A percentile compares a stretch with the other conserved stretches of the same genome.
Evolutionary conservation across 2,329 filamentous ascomycete genomes (phyloP).

Genomic region (Helotiales sp.): DNA sequence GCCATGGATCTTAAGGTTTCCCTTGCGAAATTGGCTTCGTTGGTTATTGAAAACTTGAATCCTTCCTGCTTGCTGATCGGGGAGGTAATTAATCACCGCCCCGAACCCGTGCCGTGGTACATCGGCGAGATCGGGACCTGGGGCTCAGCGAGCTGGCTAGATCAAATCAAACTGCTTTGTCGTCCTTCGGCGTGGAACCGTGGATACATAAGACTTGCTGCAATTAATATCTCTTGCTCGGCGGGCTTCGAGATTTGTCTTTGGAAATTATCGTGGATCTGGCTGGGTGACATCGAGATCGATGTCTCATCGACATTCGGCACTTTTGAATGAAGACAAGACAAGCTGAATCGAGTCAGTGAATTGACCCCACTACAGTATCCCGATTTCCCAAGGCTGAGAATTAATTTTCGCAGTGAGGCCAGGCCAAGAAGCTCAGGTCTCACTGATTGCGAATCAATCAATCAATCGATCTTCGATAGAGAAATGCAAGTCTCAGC

Average conservation of each 20-base stretch:
- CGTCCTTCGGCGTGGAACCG: constrained; percentile 2
- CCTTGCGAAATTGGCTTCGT: not conserved
- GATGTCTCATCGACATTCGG: not conserved
- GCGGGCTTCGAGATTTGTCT: not conserved
- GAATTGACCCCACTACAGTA: not conserved
- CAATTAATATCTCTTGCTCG: not conserved
- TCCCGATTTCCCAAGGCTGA: constrained; percentile 4
- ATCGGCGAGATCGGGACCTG: not conserved
- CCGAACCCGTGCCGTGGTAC: no score
- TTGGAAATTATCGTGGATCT: constrained; percentile 6
- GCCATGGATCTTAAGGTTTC: not conserved
- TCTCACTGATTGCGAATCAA: not conserved
- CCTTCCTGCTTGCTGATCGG: not conserved
- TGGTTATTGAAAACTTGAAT: not conserved
- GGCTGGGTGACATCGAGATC: not conserved
- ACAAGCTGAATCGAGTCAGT: not conserved
- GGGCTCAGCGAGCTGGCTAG: not conserved
- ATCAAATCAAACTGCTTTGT: not conserved
- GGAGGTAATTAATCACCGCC: not conserved
- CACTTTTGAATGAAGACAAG: not conserved
- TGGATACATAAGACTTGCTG: not conserved
- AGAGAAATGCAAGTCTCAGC: not conserved
- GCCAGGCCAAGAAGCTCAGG: not conserved
- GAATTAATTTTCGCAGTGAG: not conserved
- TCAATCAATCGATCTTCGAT: not conserved